Conservation (phyloP, 78 protist species). For the Dictyostelium brefeldianum region DNA sequence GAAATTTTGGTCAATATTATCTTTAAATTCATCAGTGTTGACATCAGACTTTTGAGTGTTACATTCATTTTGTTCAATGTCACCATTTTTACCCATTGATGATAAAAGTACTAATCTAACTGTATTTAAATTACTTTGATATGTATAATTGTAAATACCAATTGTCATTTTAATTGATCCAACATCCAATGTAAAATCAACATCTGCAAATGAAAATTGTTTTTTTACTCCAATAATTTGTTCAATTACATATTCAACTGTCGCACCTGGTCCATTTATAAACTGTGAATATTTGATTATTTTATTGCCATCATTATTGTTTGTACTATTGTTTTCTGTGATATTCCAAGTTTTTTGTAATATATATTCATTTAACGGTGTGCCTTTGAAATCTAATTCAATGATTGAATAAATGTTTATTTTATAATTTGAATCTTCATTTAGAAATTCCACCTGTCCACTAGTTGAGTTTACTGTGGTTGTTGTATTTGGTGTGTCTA, state of each 20-base stretch:
- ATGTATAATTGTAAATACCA: background rate
- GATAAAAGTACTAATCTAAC: background rate
- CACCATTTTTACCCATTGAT: background rate
- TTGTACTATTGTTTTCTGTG: background rate
- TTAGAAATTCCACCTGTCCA: background rate
- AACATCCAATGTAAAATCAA: background rate
- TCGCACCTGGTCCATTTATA: background rate
- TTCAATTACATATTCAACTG: background rate
- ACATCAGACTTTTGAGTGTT: background rate
- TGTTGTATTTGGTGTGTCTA: background rate
- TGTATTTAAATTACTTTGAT: background rate
- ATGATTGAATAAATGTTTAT: background rate
- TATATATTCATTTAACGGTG: background rate
- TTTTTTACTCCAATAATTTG: background rate
- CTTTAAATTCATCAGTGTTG: background rate
- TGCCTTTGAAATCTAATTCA: background rate
- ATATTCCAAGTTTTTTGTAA: background rate
- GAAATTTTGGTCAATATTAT: background rate
- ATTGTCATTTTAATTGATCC: background rate
- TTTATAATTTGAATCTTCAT: background rate
- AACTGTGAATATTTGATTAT: background rate
- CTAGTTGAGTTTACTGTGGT: background rate
- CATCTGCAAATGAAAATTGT: background rate
- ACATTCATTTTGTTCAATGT: background rate
- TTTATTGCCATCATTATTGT: background rate